These are phyloP conservation scores for Gymnopus androsaceus DNA, from an alignment of 1,284 basidiomycete species.

Conservation along the genomic window DNA sequence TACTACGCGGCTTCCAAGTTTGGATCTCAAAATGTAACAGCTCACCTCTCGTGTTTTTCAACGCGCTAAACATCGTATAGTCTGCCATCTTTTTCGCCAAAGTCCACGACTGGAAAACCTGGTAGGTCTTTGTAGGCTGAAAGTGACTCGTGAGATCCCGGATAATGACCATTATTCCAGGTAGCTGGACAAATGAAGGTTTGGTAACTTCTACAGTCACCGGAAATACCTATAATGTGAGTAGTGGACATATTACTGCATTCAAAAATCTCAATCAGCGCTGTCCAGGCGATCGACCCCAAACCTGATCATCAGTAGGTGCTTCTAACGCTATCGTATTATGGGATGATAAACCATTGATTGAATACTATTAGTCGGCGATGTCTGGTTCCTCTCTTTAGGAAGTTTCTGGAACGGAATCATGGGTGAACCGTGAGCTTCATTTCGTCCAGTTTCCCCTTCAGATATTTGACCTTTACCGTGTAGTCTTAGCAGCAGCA, in stretches of 20 bases:
- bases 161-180: constrained; percentile 21
- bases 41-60: not conserved
- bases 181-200: constrained; percentile 49
- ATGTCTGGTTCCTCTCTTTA: constrained; percentile 46
- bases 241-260: constrained; percentile 17
- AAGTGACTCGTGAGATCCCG: constrained; percentile 10
- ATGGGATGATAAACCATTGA: not conserved
- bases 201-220: constrained; percentile 47
- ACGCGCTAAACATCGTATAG: constrained; percentile 21
- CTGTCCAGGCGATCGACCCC: constrained; percentile 53
- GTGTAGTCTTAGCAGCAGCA: constrained; percentile 37
- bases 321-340: not conserved
- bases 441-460: not conserved
- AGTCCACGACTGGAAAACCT: constrained; percentile 45
- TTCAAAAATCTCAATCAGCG: not conserved
- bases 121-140: constrained; percentile 23
- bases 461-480: not conserved
- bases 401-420: constrained; percentile 58
- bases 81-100: constrained; percentile 54
- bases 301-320: constrained; percentile 38
- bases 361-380: constrained; percentile 27
- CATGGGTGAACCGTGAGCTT: constrained; percentile 36
- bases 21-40: constrained; percentile 46
- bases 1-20: constrained; percentile 49
- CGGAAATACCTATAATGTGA: constrained; percentile 50